Conservation (phyloP, 2,329 filamentous ascomycete genomes). For the Fusarium anthophilum region DNA sequence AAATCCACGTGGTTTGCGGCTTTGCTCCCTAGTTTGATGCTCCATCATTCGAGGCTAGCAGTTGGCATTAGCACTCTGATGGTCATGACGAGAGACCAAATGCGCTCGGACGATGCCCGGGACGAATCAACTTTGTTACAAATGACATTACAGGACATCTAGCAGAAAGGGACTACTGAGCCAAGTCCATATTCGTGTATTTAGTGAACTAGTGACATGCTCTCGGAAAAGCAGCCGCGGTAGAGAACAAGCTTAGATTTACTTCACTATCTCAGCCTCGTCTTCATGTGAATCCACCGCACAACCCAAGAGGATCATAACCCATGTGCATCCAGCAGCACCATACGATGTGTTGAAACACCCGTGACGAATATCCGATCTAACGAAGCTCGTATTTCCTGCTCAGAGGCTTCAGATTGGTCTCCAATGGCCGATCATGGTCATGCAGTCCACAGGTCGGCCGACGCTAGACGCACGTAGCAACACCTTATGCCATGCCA, state of each 20-base stretch:
- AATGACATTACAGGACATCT: rapidly evolving
- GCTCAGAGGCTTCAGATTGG: too few species aligned
- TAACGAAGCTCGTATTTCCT: not conserved
- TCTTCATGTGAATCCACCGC: not conserved
- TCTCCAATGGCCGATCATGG: not conserved
- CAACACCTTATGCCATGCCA: not conserved
- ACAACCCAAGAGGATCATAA: not conserved
- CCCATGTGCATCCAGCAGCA: not conserved
- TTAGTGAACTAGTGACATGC: too few species aligned
- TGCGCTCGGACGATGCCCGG: too few species aligned
- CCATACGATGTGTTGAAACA: not conserved
- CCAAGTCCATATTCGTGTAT: too few species aligned
- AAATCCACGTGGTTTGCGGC: not conserved
- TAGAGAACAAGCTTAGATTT: too few species aligned
- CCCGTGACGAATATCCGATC: not conserved
- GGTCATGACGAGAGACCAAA: rapidly evolving
- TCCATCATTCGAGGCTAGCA: not conserved
- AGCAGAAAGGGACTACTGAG: rapidly evolving
- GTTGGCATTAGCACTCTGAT: too few species aligned
- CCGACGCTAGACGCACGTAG: not conserved
- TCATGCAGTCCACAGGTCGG: not conserved
- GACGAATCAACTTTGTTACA: too few species aligned
- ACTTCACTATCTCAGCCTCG: not conserved
- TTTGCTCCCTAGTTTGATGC: not conserved
- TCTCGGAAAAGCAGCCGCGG: rapidly evolving